Evolutionary conservation across 805 yeast genomes (phyloP), one percentile per base, ranked within the genome.

Genomic region (Limtongozyma cylindracea): DNA sequence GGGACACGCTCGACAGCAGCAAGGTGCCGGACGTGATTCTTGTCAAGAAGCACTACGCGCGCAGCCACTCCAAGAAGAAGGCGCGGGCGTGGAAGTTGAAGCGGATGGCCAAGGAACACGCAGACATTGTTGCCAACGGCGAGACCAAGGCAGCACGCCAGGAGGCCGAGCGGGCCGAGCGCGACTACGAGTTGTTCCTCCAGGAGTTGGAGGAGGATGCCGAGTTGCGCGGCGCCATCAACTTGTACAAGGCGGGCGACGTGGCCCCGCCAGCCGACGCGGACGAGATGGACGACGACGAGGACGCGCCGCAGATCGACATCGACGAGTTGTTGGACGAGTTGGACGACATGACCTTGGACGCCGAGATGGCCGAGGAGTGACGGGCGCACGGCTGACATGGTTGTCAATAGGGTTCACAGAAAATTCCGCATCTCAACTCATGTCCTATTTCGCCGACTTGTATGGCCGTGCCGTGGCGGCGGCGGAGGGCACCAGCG

Each of bases 191-290:
- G 51, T 41, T 71, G 32, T 88, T 88, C 76, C 62, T 88, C 50
- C 95, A 78, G 51, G 94, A 88, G 45, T 64, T 88, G 43, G 98
- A 88, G 54, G 96, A 88, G 49, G 98, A 88, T 48, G 68, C 68
- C 24, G 98, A 88, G 43, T 61, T 88, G 43, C 73, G 98, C 55
- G 80, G 72, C 36, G 66, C 78, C 20, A 65, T 88, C 45, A 84
- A 88, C 41, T 39, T 88, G 37, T 88, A 88, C 56, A 88, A 80
- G 51, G 64, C 70, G 24, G 42, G 34, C 17, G 32, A 23, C 23
- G 36, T 35, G 9, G 34, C 29, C 10, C 29, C 35, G 7, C 30
- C 27, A 16, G 37, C 39, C 8, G 38, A 38, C 13, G 63, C 47
- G 15, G 59, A 48, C 37, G 15, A 13, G 6, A 6, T 5, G 6